phyloP scores from a whole-genome alignment of 2,329 filamentous ascomycete genomes.

The Microcera coccophila region DNA sequence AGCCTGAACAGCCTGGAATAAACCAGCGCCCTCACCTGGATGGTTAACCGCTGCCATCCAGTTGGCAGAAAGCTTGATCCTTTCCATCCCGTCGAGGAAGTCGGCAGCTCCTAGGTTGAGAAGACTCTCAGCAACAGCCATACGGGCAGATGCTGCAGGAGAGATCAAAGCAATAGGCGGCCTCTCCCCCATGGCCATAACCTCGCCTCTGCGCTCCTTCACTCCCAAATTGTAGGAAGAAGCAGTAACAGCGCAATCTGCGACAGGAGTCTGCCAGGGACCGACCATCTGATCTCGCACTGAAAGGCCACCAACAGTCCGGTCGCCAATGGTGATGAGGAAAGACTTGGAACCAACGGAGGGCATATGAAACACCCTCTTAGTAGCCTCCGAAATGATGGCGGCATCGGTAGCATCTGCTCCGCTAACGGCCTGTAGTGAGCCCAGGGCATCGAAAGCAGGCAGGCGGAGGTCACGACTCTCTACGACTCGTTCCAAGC shows the following conservation, averaged over 20 bases:
- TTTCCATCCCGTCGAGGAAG: conserved; percentile 62
- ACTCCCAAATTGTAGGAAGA: conserved; percentile 66
- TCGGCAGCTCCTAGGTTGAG: conserved; percentile 85
- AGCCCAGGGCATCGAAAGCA: conserved; percentile 64
- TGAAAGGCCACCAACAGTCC: conserved; percentile 84
- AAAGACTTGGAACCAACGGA: conserved; percentile 96
- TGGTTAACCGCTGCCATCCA: conserved; percentile 99
- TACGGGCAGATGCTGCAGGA: conserved; percentile 82
- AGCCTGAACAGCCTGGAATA: conserved; percentile 91
- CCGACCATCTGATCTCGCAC: conserved; percentile 93
- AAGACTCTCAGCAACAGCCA: conserved; percentile 92
- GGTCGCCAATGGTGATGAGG: conserved; percentile 92
- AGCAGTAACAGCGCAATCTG: conserved; percentile 88
- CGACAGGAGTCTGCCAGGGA: conserved; percentile 90
- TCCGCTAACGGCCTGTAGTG: conserved; percentile 62
- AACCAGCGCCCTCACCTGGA: conserved; percentile 82
- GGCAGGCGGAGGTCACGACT: conserved; percentile 65
- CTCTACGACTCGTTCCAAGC: conserved; percentile 70
- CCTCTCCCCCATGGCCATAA: conserved; percentile 96
- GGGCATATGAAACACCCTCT: conserved; percentile 78
- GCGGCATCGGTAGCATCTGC: conserved; percentile 50
- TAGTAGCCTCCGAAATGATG: conserved; percentile 61
- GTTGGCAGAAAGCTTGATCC: conserved; percentile 88
- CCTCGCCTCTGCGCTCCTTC: conserved; percentile 77
- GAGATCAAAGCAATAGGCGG: conserved; percentile 86